These are phyloP conservation scores for Hemileia vastatrix DNA, from an alignment of 1,284 basidiomycete species.

Conservation along the genomic window DNA sequence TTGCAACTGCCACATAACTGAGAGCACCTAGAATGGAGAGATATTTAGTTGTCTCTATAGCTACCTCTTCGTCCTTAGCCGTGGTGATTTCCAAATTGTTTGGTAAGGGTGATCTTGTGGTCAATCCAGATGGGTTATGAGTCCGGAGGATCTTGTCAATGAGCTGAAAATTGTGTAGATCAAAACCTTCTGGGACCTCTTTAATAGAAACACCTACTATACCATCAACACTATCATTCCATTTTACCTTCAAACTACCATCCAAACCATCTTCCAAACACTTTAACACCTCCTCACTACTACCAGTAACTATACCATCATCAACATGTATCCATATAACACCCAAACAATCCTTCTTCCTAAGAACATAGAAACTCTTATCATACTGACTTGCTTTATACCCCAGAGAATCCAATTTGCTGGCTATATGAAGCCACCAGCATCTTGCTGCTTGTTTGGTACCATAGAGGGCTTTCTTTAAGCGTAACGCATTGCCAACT, in stretches of 20 bases:
- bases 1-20: too few species aligned
- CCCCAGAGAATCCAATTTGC: not conserved
- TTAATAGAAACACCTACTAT: not conserved
- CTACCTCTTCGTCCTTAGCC: too few species aligned
- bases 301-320: not conserved
- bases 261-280: not conserved
- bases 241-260: not conserved
- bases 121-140: too few species aligned
- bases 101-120: too few species aligned
- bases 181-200: not conserved
- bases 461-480: constrained; percentile 1
- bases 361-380: not conserved
- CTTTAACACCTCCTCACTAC: not conserved
- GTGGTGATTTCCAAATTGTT: too few species aligned
- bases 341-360: too few species aligned
- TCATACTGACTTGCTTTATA: not conserved
- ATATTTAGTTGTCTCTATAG: too few species aligned
- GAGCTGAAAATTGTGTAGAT: too few species aligned
- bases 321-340: constrained; percentile 5
- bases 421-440: constrained; percentile 11
- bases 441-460: not conserved
- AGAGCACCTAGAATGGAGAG: too few species aligned
- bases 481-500: not conserved
- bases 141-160: too few species aligned
- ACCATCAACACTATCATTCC: not conserved